These are phyloP conservation scores for Aspergillus ochraceoroseus DNA, from an alignment of 2,329 filamentous ascomycete species.

Conservation along the genomic window DNA sequence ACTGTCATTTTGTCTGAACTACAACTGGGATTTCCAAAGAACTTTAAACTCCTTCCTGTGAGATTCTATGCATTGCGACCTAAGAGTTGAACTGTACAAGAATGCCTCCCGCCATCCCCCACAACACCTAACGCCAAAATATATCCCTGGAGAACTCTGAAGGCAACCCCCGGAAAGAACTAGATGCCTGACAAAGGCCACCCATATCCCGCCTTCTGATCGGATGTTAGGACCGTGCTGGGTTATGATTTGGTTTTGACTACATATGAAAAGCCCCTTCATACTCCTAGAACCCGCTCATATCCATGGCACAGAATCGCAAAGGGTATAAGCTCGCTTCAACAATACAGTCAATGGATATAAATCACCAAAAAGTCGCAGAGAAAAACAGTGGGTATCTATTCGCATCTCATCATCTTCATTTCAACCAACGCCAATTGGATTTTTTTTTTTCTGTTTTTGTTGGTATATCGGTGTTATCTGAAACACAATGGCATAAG, in stretches of 20 bases:
- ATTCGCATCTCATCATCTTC: constrained; percentile 7
- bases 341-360: constrained; percentile 4
- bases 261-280: too few relatives aligned
- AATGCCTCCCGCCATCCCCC: neutral
- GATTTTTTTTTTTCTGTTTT: too few relatives aligned
- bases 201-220: too few relatives aligned
- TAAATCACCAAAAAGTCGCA: too few relatives aligned
- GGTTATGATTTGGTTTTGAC: too few relatives aligned
- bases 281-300: too few relatives aligned
- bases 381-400: constrained; percentile 7
- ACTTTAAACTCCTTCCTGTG: constrained; percentile 62
- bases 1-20: constrained; percentile 64
- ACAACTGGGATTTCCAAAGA: constrained; percentile 65
- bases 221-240: too few relatives aligned
- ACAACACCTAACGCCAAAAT: neutral
- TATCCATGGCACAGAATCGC: too few relatives aligned
- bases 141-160: too few relatives aligned
- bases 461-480: too few relatives aligned
- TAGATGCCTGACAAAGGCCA: too few relatives aligned
- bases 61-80: constrained; percentile 71
- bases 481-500: too few relatives aligned
- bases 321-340: neutral
- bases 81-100: constrained; percentile 13
- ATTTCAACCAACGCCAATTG: constrained; percentile 5
- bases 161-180: neutral